Percentiles rank a stretch among this genome's conserved stretches.
Evolutionary conservation across 208 protist species (phyloP).

Genomic region (Leishmania amazonensis): DNA sequence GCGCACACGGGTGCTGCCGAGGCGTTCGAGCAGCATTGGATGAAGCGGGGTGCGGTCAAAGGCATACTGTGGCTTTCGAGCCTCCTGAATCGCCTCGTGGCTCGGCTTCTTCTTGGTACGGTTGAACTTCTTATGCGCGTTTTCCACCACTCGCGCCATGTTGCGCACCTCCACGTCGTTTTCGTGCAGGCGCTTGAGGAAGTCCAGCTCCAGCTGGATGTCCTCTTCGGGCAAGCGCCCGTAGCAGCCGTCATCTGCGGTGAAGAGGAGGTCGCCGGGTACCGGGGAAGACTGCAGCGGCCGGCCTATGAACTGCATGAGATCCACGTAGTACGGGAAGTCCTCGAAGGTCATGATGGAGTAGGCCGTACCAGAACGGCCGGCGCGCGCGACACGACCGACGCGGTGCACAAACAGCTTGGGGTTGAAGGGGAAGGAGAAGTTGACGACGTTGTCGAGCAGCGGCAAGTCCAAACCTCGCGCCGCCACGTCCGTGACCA

Average conservation of each 20-base stretch:
- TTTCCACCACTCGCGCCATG: slow-evolving; percentile 81
- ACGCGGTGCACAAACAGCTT: slow-evolving; percentile 99
- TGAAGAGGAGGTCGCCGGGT: slow-evolving; percentile 72
- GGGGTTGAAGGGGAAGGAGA: slow-evolving; percentile 97
- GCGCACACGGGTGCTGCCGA: slow-evolving; percentile 53
- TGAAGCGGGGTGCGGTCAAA: slow-evolving; percentile 83
- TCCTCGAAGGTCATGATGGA: slow-evolving; percentile 97
- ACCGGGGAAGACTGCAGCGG: slow-evolving; percentile 60
- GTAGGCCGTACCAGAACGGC: slow-evolving; percentile 94
- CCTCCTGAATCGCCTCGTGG: slow-evolving; percentile 87
- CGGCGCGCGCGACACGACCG: slow-evolving; percentile 99
- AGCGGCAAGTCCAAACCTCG: slow-evolving; percentile 99
- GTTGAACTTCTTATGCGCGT: slow-evolving; percentile 90
- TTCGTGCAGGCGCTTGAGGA: slow-evolving; percentile 61
- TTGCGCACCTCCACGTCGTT: slow-evolving; percentile 81
- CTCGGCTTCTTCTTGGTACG: slow-evolving; percentile 91
- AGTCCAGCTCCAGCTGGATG: slow-evolving; percentile 88
- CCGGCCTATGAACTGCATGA: slow-evolving; percentile 86
- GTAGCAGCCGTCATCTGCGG: slow-evolving; percentile 88
- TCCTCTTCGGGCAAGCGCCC: slow-evolving; percentile 86
- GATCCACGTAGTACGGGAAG: slow-evolving; percentile 91
- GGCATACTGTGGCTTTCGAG: slow-evolving; percentile 73
- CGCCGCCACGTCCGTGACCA: slow-evolving; percentile 99
- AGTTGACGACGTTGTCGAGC: slow-evolving; percentile 99
- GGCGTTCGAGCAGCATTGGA: slow-evolving; percentile 75